phyloP scores from a whole-genome alignment of 148 eudicot species.

The Beta vulgaris region DNA sequence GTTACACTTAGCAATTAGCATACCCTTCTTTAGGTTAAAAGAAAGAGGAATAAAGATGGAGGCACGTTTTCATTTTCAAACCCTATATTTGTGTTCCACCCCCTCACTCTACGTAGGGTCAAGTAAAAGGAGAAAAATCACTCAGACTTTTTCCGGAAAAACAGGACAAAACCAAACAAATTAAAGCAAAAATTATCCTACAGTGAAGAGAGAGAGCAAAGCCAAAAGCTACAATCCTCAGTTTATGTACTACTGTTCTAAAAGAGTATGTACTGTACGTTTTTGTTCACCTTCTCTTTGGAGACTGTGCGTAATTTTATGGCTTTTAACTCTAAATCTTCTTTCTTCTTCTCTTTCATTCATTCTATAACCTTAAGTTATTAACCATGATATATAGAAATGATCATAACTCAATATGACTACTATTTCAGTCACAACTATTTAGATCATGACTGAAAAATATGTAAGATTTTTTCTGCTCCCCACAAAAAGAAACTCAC shows the following conservation, averaged over 20 bases:
- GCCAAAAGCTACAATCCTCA: conserved; percentile 24
- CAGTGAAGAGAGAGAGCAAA: neutral
- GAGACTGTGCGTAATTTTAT: conserved; percentile 13
- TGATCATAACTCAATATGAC: neutral
- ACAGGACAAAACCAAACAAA: conserved; percentile 29
- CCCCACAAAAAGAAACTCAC: conserved; percentile 19
- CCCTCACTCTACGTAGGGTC: conserved; percentile 36
- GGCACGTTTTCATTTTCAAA: neutral
- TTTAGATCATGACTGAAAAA: conserved; percentile 27
- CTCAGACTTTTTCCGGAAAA: conserved; percentile 27
- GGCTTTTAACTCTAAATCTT: too few species aligned
- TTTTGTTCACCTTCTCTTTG: conserved; percentile 11
- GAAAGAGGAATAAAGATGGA: too few species aligned
- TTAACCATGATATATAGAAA: neutral
- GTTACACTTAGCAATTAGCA: neutral
- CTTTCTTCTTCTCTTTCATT: neutral
- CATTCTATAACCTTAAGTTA: conserved; percentile 2
- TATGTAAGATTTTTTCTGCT: conserved; percentile 15
- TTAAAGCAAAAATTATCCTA: neutral
- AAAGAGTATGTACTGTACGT: conserved; percentile 1
- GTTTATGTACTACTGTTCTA: conserved; percentile 19
- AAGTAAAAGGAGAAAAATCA: conserved; percentile 17
- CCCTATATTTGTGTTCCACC: conserved; percentile 12
- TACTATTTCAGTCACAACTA: conserved; percentile 7
- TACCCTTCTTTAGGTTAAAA: too few species aligned